Evolutionary conservation across 1,284 basidiomycete genomes (phyloP).

Genomic region (Schizophyllum commune): DNA sequence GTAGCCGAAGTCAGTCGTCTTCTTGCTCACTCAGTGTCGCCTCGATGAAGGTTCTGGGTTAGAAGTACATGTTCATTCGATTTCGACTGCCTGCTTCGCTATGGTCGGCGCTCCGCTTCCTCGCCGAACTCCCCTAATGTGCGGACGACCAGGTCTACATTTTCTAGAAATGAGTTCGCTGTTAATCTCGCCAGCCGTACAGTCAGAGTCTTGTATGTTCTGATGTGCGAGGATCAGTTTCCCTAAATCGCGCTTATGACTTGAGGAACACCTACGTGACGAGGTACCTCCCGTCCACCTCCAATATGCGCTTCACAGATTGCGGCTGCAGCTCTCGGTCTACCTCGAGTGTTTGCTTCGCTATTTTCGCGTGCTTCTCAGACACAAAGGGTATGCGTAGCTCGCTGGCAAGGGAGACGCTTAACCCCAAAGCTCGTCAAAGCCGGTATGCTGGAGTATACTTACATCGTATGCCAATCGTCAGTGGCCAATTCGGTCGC

Average conservation of each 20-base stretch:
- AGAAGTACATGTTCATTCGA: background rate
- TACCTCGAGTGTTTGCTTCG: constrained; percentile 76
- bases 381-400: constrained; percentile 74
- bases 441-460: background rate
- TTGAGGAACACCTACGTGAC: constrained; percentile 49
- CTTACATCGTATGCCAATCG: constrained; percentile 15
- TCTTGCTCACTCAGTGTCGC: background rate
- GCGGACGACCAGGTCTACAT: constrained; percentile 74
- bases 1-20: background rate
- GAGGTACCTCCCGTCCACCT: constrained; percentile 56
- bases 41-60: too few relatives aligned
- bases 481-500: background rate
- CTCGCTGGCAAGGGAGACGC: constrained; percentile 35
- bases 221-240: constrained; percentile 18
- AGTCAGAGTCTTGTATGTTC: constrained; percentile 69
- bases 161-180: constrained; percentile 81
- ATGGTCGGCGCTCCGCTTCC: constrained; percentile 34
- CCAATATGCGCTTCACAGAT: constrained; percentile 64
- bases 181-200: constrained; percentile 77
- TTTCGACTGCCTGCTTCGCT: constrained; percentile 10
- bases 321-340: constrained; percentile 77
- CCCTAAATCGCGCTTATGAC: background rate
- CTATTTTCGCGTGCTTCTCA: constrained; percentile 66
- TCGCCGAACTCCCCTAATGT: constrained; percentile 76
- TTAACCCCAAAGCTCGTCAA: constrained; percentile 1